A percentile compares a stretch with the other conserved stretches of the same genome.
Conservation (phyloP, 495 filamentous ascomycete species). For the Lophium mytilinum region DNA sequence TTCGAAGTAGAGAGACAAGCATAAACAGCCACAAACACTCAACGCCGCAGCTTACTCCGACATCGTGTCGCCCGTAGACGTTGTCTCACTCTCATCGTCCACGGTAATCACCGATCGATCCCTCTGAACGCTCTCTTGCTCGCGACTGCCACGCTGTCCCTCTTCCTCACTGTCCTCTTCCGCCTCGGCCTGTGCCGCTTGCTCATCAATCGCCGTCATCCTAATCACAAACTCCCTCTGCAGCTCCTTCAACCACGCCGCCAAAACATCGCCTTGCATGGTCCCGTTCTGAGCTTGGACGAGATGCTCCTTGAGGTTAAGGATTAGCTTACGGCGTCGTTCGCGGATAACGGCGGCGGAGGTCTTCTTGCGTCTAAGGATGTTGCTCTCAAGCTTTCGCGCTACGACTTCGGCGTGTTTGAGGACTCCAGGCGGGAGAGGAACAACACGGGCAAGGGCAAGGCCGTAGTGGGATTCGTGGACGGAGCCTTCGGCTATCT, state of each 20-base stretch:
- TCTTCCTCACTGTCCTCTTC: slow-evolving; percentile 11
- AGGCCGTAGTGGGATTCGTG: slow-evolving; percentile 72
- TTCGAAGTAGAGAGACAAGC: no score
- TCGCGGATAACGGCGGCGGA: slow-evolving; percentile 49
- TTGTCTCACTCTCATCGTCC: no score
- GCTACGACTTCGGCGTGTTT: slow-evolving; percentile 60
- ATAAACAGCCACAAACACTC: no score
- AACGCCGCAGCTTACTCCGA: no score
- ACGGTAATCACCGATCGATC: no score
- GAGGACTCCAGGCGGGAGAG: slow-evolving; percentile 60
- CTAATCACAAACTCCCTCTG: slow-evolving; percentile 67
- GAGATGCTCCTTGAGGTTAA: slow-evolving; percentile 69
- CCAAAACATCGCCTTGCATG: slow-evolving; percentile 57
- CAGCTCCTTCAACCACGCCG: slow-evolving; percentile 57
- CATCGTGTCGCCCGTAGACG: no score
- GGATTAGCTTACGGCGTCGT: slow-evolving; percentile 60
- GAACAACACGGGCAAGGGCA: slow-evolving; percentile 64
- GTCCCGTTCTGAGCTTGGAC: slow-evolving; percentile 57
- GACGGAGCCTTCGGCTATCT: slow-evolving; percentile 60
- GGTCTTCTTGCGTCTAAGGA: slow-evolving; percentile 47
- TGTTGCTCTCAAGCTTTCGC: slow-evolving; percentile 46
- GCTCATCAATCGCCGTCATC: slow-evolving; percentile 56
- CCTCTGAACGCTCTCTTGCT: no score
- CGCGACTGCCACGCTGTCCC: background rate
- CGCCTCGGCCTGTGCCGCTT: slow-evolving; percentile 21